Conservation (phyloP, 768 basidiomycete species). For the Mycena galericulata region DNA sequence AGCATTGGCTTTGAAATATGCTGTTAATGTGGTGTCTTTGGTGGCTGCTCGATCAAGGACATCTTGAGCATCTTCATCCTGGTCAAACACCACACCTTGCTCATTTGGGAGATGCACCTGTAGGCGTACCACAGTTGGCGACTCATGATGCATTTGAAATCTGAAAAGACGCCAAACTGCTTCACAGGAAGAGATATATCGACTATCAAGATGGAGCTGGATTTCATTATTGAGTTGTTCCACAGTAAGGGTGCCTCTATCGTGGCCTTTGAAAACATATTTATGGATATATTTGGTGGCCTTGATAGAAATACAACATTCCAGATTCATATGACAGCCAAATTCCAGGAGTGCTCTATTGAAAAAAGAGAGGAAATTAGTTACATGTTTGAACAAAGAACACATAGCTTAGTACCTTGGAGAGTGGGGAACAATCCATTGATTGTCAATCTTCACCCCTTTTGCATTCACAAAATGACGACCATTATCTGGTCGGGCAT, state of each 20-base stretch:
- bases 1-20: constrained; percentile 40
- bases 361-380: too few relatives aligned
- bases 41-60: constrained; percentile 11
- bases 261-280: constrained; percentile 10
- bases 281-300: constrained; percentile 35
- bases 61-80: constrained; percentile 32
- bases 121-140: constrained; percentile 47
- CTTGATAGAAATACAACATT: constrained; percentile 46
- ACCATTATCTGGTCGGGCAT: constrained; percentile 41
- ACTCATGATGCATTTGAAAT: constrained; percentile 44
- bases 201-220: neutral
- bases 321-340: constrained; percentile 56
- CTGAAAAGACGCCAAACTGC: constrained; percentile 25
- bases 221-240: constrained; percentile 43
- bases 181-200: constrained; percentile 4
- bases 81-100: constrained; percentile 44
- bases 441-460: constrained; percentile 37
- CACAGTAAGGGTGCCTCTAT: constrained; percentile 30
- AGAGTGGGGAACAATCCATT: constrained; percentile 49
- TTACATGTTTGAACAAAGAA: neutral
- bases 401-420: constrained; percentile 39
- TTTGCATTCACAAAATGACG: constrained; percentile 15
- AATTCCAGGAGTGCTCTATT: constrained; percentile 32
- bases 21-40: constrained; percentile 29
- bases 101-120: constrained; percentile 48